Evolutionary conservation across 345 rosid species (phyloP).

Genomic region (Laguncularia racemosa): DNA sequence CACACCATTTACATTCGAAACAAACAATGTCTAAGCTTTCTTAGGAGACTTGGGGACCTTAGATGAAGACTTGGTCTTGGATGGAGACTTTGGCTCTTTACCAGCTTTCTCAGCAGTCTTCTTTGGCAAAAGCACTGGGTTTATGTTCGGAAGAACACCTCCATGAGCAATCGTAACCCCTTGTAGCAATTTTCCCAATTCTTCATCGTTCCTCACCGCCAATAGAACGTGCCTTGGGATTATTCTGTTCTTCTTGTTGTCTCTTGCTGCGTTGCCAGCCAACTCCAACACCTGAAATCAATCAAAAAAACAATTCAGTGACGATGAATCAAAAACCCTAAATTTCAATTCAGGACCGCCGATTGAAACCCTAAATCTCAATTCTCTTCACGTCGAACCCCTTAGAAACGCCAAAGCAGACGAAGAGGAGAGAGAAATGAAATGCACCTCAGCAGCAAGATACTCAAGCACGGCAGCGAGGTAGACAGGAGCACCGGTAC

Average conservation of each 20-base stretch:
- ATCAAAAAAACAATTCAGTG: not conserved
- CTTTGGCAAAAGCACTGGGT: slow-evolving; percentile 33
- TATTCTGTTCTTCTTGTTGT: slow-evolving; percentile 36
- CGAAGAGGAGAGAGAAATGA: not conserved
- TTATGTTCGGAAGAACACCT: slow-evolving; percentile 33
- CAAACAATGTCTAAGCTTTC: slow-evolving; percentile 20
- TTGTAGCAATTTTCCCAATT: slow-evolving; percentile 31
- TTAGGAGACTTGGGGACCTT: slow-evolving; percentile 31
- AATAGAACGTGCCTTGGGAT: slow-evolving; percentile 32
- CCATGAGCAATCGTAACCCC: slow-evolving; percentile 41
- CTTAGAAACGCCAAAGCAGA: not conserved
- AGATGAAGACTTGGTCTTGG: slow-evolving; percentile 28
- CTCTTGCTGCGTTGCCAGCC: slow-evolving; percentile 37
- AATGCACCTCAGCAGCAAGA: slow-evolving; percentile 30
- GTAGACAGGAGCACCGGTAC: slow-evolving; percentile 33
- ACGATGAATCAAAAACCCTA: not conserved
- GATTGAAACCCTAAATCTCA: too few species aligned
- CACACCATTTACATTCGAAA: too few species aligned
- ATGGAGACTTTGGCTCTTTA: slow-evolving; percentile 28
- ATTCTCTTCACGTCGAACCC: too few species aligned
- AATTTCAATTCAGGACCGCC: too few species aligned
- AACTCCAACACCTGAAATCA: slow-evolving; percentile 25
- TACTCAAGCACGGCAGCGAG: slow-evolving; percentile 39
- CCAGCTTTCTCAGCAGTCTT: slow-evolving; percentile 23
- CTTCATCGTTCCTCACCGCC: slow-evolving; percentile 36